Percentiles rank a stretch among this genome's conserved stretches.
phyloP scores from a whole-genome alignment of 495 filamentous ascomycete species.

The Hamigera avellanea region DNA sequence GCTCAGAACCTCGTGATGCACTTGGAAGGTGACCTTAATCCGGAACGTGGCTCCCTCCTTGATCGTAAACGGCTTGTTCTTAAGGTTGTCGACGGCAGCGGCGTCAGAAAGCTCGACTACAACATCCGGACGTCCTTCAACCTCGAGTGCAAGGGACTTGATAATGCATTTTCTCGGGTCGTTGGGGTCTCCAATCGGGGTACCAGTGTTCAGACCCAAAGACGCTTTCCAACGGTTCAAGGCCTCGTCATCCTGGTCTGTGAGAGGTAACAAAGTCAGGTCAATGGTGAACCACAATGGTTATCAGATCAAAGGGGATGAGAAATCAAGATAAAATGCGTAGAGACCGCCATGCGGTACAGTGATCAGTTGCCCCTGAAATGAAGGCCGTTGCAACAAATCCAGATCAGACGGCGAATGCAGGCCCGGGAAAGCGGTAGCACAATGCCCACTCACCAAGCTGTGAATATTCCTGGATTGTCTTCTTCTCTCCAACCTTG shows the following conservation, averaged over 20 bases:
- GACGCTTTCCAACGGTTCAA: constrained; percentile 96
- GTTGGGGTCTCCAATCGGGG: constrained; percentile 54
- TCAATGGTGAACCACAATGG: not conserved
- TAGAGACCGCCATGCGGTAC: too few species aligned
- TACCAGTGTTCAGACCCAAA: constrained; percentile 62
- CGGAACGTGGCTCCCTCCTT: constrained; percentile 88
- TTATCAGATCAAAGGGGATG: not conserved
- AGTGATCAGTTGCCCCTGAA: too few species aligned
- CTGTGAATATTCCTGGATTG: constrained; percentile 78
- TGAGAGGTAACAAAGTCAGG: not conserved
- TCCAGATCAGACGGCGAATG: not conserved
- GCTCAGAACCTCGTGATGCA: constrained; percentile 88
- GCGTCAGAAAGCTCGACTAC: constrained; percentile 64
- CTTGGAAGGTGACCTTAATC: constrained; percentile 87
- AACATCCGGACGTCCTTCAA: constrained; percentile 67
- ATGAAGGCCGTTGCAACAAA: too few species aligned
- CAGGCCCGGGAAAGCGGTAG: not conserved
- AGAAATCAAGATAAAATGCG: too few species aligned
- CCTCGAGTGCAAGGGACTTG: constrained; percentile 72
- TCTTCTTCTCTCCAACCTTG: constrained; percentile 98
- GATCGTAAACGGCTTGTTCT: constrained; percentile 86
- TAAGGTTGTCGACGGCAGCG: constrained; percentile 57
- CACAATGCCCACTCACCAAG: constrained; percentile 56
- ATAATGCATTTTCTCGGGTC: constrained; percentile 83
- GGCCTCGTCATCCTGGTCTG: constrained; percentile 71